These are phyloP conservation scores for Raphanus sativus DNA, from an alignment of 345 rosid species.

Conservation along the genomic window DNA sequence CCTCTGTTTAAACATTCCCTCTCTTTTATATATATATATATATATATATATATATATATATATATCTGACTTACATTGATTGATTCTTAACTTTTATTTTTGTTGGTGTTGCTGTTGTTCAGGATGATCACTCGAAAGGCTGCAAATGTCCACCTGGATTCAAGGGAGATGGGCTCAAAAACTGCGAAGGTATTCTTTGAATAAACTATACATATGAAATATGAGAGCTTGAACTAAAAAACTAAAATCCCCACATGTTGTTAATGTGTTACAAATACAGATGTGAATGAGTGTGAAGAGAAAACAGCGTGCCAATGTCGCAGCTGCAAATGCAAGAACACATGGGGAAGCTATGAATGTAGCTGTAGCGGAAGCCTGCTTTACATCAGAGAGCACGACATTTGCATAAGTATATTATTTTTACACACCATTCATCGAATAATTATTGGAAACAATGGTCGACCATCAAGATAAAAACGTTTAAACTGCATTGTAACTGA, in stretches of 20 bases:
- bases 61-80: neutral
- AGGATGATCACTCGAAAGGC: slow-evolving; percentile 65
- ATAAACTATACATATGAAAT: neutral
- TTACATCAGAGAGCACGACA: slow-evolving; percentile 79
- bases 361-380: slow-evolving; percentile 64
- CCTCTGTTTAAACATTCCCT: neutral
- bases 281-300: slow-evolving; percentile 77
- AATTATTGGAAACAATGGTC: neutral
- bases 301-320: slow-evolving; percentile 66
- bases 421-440: neutral
- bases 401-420: slow-evolving; percentile 61
- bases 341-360: slow-evolving; percentile 95
- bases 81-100: neutral
- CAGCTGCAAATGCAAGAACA: slow-evolving; percentile 58
- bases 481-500: neutral
- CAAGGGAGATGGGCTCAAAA: slow-evolving; percentile 72
- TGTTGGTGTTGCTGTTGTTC: neutral
- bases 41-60: neutral
- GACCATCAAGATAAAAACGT: neutral
- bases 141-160: slow-evolving; percentile 93
- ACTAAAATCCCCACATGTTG: neutral
- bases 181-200: slow-evolving; percentile 67
- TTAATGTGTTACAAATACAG: slow-evolving; percentile 12
- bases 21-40: neutral
- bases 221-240: neutral